Evolutionary conservation across 441 rosid genomes (phyloP).

Genomic region (Raphanus hybrid): DNA sequence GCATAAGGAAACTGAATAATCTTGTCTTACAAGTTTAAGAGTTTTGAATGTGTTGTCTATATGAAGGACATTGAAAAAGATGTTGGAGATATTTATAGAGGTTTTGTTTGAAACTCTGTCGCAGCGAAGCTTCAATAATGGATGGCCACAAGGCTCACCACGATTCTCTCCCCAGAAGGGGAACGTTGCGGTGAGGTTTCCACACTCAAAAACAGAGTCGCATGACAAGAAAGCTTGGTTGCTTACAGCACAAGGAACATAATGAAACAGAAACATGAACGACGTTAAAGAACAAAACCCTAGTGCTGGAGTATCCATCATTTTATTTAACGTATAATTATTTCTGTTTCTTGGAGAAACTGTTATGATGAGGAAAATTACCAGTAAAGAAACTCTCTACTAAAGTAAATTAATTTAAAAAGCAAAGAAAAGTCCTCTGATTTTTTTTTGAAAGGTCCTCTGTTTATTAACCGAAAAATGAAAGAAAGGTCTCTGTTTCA

Average conservation of each 20-base stretch:
- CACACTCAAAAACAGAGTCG: constrained; percentile 19
- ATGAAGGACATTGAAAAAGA: too few species aligned
- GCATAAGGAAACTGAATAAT: too few species aligned
- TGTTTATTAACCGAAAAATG: not conserved
- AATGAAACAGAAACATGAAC: not conserved
- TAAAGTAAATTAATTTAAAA: not conserved
- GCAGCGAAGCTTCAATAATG: constrained; percentile 18
- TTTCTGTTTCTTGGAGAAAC: too few species aligned
- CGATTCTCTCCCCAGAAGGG: constrained; percentile 3
- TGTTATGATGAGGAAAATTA: not conserved
- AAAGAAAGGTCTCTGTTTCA: constrained; percentile 2
- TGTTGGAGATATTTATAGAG: too few species aligned
- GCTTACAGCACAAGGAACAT: not conserved
- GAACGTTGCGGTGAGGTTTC: constrained; percentile 6
- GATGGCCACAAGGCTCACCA: constrained; percentile 19
- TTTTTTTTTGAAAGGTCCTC: not conserved
- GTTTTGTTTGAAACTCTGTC: not conserved
- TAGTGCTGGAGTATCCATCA: too few species aligned
- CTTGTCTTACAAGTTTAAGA: too few species aligned
- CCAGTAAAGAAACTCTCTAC: not conserved
- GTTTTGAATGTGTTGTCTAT: too few species aligned
- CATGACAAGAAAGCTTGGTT: constrained; percentile 13
- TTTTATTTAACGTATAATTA: too few species aligned
- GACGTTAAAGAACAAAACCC: too few species aligned
- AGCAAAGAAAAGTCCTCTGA: not conserved